phyloP scores from a whole-genome alignment of 345 rosid genomes.

The Lumnitzera littorea region DNA sequence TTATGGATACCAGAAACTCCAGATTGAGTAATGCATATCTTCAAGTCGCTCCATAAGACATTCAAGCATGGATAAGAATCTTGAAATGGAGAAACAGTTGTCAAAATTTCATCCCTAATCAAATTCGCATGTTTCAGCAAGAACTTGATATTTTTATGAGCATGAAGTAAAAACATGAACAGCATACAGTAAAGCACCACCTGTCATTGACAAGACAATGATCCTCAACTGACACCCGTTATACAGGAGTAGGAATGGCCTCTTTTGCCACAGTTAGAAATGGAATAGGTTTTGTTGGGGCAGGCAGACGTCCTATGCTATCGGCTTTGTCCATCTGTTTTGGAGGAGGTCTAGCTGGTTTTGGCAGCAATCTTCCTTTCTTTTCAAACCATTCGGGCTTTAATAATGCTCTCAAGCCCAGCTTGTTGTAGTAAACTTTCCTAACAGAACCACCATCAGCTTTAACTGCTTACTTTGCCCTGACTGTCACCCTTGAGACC shows the following conservation, averaged over 20 bases:
- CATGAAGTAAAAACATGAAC: too few species aligned
- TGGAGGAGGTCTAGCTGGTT: conserved; percentile 90
- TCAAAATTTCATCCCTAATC: too few species aligned
- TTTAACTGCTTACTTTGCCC: conserved; percentile 88
- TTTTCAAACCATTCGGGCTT: conserved; percentile 96
- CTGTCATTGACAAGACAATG: background rate
- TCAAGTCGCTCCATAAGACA: too few species aligned
- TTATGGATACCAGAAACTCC: too few species aligned
- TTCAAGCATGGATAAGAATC: too few species aligned
- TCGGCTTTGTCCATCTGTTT: conserved; percentile 80
- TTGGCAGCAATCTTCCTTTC: conserved; percentile 87
- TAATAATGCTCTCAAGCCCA: conserved; percentile 78
- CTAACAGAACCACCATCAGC: conserved; percentile 86
- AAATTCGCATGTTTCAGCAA: too few species aligned
- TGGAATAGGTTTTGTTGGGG: conserved; percentile 78
- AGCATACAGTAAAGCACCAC: too few species aligned
- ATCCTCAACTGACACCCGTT: background rate
- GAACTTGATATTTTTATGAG: too few species aligned
- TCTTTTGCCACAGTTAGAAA: conserved; percentile 36
- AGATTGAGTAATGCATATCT: too few species aligned
- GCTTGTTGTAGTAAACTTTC: conserved; percentile 82
- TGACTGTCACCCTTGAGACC: conserved; percentile 88
- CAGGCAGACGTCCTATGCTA: conserved; percentile 90
- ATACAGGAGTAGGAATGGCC: conserved; percentile 24
- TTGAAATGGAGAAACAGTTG: too few species aligned